Evolutionary conservation across 495 filamentous ascomycete genomes (phyloP), one percentile per base, ranked within the genome.

Genomic region (Elasticomyces elasticus): DNA sequence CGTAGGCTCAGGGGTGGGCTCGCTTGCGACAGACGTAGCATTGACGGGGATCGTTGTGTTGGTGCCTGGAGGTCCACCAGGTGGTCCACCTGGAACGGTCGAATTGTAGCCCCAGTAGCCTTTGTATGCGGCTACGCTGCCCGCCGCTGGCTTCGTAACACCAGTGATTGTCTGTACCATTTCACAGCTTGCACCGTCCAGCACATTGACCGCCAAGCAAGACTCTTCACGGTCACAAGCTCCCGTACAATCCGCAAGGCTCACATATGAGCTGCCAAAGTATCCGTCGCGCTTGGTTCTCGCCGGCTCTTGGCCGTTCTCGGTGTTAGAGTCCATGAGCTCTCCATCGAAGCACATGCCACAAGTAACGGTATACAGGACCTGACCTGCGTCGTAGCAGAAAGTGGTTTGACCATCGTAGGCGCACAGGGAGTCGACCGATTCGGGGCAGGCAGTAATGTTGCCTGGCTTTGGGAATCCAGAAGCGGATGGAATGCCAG

Each of bases 291-390:
- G 25, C 3, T 6, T 31, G 45, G 10, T 25, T 15, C n/a, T 28
- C 10, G 17, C 24, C n/a, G n/a, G n/a, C n/a, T n/a, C n/a, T n/a
- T n/a, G n/a, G n/a, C n/a, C n/a, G 9, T 19, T 31, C 19, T 23
- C 49, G 4, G 13, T 10, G 20, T 31, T 45, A 17, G 25, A 10
- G 4, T 31, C 51, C 7, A 33, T 33, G 35, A 43, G 10, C 6
- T 24, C 40, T 7, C 51, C 51, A 12, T 43, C 20, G 30, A 55
- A 55, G 15, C 25, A 38, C 15, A 50, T 20, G 15, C 45, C 45
- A 31, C 53, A 55, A 27, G 43, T 55, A 19, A 55, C 22, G 2
- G 53, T 55, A 45, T 55, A 55, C 10, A 55, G 53, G 13, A 55
- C 33, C 5, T 13, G 31, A 19, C 10, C 31, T 11, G 28, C 44